Conservation (phyloP, 2,329 filamentous ascomycete genomes). For the Aspergillus amoenus region DNA sequence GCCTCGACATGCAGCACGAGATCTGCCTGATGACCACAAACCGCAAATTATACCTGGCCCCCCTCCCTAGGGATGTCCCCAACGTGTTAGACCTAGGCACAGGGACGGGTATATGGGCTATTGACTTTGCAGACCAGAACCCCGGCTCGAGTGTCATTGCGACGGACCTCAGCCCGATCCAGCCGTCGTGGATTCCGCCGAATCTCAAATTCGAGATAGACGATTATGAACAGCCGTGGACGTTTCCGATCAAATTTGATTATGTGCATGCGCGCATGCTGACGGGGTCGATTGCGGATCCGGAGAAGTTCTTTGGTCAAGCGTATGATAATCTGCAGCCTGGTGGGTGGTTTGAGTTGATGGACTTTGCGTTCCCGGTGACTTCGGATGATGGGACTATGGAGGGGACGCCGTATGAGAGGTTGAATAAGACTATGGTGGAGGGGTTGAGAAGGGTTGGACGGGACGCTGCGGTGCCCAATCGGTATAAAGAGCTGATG, state of each 20-base stretch:
- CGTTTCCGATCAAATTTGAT: conserved; percentile 26
- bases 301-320: conserved; percentile 9
- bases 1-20: conserved; percentile 26
- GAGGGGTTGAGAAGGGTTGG: conserved; percentile 12
- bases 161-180: conserved; percentile 51
- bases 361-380: conserved; percentile 20
- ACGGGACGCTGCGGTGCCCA: conserved; percentile 19
- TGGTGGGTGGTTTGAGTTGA: conserved; percentile 30
- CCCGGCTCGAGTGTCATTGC: conserved; percentile 46
- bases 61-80: conserved; percentile 19
- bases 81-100: conserved; percentile 44
- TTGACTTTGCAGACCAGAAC: conserved; percentile 33
- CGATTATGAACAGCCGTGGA: conserved; percentile 29
- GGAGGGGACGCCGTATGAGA: conserved; percentile 15
- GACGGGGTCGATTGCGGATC: conserved; percentile 14
- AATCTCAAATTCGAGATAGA: conserved; percentile 33
- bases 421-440: conserved; percentile 9
- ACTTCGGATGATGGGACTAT: conserved; percentile 28
- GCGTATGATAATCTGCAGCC: conserved; percentile 26
- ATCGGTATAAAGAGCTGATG: conserved; percentile 16
- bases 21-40: conserved; percentile 20
- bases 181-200: conserved; percentile 41
- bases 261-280: conserved; percentile 30
- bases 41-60: conserved; percentile 25
- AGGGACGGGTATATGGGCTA: conserved; percentile 38